Conservation (phyloP, 768 basidiomycete species). For the Boletus pseudo-olivaceus region DNA sequence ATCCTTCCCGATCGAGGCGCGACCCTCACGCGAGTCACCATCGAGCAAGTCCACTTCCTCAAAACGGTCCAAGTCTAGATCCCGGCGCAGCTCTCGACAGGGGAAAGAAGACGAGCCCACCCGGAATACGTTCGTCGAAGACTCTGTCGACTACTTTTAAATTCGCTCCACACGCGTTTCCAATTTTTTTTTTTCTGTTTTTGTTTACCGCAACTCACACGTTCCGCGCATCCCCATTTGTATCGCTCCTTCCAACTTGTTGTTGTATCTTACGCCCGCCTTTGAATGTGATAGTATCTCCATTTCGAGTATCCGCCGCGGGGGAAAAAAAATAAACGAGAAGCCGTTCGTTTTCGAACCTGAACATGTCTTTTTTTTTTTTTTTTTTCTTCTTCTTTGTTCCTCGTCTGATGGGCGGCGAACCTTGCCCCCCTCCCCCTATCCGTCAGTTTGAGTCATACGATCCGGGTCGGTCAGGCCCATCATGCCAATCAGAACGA, state of each 20-base stretch:
- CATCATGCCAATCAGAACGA: too few relatives aligned
- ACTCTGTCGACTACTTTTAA: slow-evolving; percentile 34
- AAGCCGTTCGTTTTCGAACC: too few relatives aligned
- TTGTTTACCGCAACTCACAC: neutral
- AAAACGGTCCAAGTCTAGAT: slow-evolving; percentile 6
- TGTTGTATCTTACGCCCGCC: neutral
- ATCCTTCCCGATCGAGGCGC: neutral
- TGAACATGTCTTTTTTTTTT: too few relatives aligned
- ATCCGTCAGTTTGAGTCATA: too few relatives aligned
- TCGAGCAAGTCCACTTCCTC: slow-evolving; percentile 2
- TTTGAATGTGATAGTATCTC: neutral
- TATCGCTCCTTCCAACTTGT: neutral
- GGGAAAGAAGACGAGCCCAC: neutral
- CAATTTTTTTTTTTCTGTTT: too few relatives aligned
- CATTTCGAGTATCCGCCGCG: neutral
- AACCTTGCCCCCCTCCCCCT: too few relatives aligned
- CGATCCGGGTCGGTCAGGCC: too few relatives aligned
- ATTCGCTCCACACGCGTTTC: slow-evolving; percentile 20
- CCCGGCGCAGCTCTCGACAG: slow-evolving; percentile 1
- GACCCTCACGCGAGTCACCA: neutral
- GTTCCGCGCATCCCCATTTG: slow-evolving; percentile 7
- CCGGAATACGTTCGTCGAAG: too few relatives aligned
- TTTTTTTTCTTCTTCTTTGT: too few relatives aligned
- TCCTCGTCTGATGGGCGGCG: too few relatives aligned
- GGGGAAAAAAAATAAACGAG: too few relatives aligned